Base-by-base conservation (phyloP, 495 filamentous ascomycete species). In the Daldinia grandis region DNA sequence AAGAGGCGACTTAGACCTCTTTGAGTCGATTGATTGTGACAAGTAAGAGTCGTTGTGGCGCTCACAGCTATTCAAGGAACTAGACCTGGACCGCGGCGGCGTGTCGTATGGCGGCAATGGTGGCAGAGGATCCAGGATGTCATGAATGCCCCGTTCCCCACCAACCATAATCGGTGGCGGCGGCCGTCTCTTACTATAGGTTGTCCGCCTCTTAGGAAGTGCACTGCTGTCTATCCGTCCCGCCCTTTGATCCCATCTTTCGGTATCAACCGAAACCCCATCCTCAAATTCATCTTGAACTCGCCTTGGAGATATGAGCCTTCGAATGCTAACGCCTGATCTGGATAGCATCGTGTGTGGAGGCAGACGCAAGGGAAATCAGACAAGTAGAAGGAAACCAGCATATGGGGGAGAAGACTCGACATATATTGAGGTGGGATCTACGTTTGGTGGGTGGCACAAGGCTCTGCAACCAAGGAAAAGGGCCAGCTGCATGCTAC, bases 31-130 rank as follows among this genome's bases (percentile, higher is more conserved):
- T 47, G 60, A 62, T 19, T 64, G 65, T 38, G 66, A 72, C 30
- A 64, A 73, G 35, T 62, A 60, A 37, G 27, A 64, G 28, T 72
- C 72, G 38, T 56, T 40, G 62, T 74, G 69, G 69, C 76, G 78
- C 24, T 85, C 80, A 59, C 68, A 81, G 51, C 77, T 83, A 76
- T 76, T 80, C 71, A 84, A 81, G 74, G 83, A 87, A 60, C 80
- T 82, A 21, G 76, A 75, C 19, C 82, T 86, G 19, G 84, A 83
- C 62, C 80, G 76, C 19, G 81, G 81, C 17, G 80, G 83, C 42
- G 53, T 56, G 14, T 82, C 79, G 47, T 66, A 72, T 8, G 59
- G 50, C 10, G 81, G 81, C 14, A 83, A 62, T 12, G 82, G 78
- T 42, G 82, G 82, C 57, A 84, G 65, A 42, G 75, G 62, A 21